Conservation (phyloP, 2,329 filamentous ascomycete species). For the Cladosporium sp. region DNA sequence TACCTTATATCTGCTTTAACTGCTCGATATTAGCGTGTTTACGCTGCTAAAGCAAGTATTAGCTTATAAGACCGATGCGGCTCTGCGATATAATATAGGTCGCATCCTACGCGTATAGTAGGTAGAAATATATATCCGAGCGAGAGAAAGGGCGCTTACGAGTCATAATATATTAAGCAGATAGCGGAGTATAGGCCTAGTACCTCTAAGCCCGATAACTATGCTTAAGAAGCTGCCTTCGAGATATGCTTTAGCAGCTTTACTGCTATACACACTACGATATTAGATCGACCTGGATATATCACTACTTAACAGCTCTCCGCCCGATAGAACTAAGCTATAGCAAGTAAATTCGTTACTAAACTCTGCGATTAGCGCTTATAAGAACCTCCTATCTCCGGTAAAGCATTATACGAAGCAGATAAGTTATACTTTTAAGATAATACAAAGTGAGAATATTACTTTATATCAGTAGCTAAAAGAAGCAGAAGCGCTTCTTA, state of each 20-base stretch:
- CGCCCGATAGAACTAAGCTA: background rate
- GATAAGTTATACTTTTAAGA: background rate
- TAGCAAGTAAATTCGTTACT: background rate
- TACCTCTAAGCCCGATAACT: background rate
- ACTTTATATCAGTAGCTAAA: background rate
- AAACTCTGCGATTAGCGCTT: background rate
- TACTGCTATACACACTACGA: background rate
- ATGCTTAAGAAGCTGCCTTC: background rate
- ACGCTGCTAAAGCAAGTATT: slow-evolving; percentile 14
- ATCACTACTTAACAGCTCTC: background rate
- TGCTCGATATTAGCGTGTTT: slow-evolving; percentile 14
- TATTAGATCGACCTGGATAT: background rate
- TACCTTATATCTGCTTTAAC: slow-evolving; percentile 13
- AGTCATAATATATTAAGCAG: background rate
- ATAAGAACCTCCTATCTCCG: background rate
- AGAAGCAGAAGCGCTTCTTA: background rate
- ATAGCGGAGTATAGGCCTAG: background rate
- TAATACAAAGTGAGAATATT: background rate
- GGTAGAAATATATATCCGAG: slow-evolving; percentile 12
- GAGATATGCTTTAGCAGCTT: background rate
- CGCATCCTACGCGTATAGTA: background rate
- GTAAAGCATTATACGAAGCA: background rate
- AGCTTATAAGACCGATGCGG: background rate
- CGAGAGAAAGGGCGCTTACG: background rate
- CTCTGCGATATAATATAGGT: background rate